Conservation (phyloP, 2,329 filamentous ascomycete species). For the Mycogone perniciosa region DNA sequence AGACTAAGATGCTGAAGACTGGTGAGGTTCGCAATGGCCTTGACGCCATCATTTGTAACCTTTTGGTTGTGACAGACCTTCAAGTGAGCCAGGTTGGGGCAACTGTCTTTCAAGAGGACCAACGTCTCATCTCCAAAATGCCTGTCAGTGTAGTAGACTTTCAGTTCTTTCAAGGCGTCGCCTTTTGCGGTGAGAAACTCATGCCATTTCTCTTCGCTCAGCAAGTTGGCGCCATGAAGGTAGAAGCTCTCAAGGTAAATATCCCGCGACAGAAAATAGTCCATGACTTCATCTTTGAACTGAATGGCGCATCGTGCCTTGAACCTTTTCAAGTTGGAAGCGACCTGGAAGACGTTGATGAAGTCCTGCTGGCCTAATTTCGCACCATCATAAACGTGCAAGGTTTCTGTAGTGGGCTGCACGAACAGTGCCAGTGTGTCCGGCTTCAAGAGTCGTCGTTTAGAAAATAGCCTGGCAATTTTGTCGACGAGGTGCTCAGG, state of each 20-base stretch:
- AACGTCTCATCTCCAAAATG: slow-evolving; percentile 71
- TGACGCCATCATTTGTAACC: slow-evolving; percentile 59
- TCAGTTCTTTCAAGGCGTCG: slow-evolving; percentile 56
- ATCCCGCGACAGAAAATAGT: slow-evolving; percentile 70
- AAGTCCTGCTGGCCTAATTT: slow-evolving; percentile 71
- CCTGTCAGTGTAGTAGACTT: slow-evolving; percentile 77
- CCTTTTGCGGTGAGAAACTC: slow-evolving; percentile 63
- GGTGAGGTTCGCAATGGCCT: slow-evolving; percentile 54
- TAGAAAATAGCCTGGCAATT: slow-evolving; percentile 54
- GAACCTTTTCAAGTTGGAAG: slow-evolving; percentile 61
- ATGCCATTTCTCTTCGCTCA: slow-evolving; percentile 71
- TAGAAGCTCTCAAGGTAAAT: slow-evolving; percentile 65
- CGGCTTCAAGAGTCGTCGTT: slow-evolving; percentile 49
- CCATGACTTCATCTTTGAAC: slow-evolving; percentile 78
- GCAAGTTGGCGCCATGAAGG: slow-evolving; percentile 76
- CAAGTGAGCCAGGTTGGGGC: slow-evolving; percentile 63
- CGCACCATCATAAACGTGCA: slow-evolving; percentile 53
- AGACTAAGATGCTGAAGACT: slow-evolving; percentile 71
- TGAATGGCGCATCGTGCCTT: slow-evolving; percentile 83
- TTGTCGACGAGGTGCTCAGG: slow-evolving; percentile 51
- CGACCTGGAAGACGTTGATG: slow-evolving; percentile 70
- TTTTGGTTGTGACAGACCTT: slow-evolving; percentile 79
- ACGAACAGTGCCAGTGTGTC: slow-evolving; percentile 52
- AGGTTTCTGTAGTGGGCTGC: slow-evolving; percentile 42
- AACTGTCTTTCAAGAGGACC: slow-evolving; percentile 53